These are phyloP conservation scores for Huntiella moniliformis DNA, from an alignment of 2,329 filamentous ascomycete species.

Conservation along the genomic window DNA sequence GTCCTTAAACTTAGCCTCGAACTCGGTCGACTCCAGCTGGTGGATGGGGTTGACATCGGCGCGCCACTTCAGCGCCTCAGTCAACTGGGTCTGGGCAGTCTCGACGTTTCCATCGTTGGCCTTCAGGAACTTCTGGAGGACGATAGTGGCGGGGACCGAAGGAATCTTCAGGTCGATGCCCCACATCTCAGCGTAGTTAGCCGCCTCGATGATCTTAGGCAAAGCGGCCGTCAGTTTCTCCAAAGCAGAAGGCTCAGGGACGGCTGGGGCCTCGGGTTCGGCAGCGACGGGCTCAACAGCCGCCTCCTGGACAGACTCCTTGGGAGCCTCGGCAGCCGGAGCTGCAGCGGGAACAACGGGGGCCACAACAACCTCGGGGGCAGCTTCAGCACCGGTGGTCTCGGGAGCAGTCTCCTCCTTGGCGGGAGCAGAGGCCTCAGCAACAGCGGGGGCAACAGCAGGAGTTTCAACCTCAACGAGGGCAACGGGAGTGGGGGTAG, in stretches of 20 bases:
- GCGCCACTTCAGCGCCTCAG: conserved; percentile 65
- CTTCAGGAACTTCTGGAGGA: conserved; percentile 84
- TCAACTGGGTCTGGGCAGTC: conserved; percentile 61
- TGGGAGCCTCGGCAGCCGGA: neutral
- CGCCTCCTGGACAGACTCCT: neutral
- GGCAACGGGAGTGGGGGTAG: neutral
- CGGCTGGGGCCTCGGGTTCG: neutral
- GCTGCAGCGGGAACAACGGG: neutral
- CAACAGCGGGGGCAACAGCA: conserved; percentile 16
- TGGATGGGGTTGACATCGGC: conserved; percentile 54
- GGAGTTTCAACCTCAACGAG: conserved; percentile 13
- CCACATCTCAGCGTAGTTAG: conserved; percentile 65
- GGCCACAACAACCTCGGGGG: conserved; percentile 4
- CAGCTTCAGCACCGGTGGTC: neutral
- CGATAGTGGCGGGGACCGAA: conserved; percentile 59
- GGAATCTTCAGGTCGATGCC: conserved; percentile 47
- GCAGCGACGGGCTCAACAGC: neutral
- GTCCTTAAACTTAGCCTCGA: conserved; percentile 54
- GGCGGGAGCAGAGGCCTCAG: conserved; percentile 6
- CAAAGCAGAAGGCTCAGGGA: conserved; percentile 21
- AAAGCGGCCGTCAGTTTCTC: conserved; percentile 39
- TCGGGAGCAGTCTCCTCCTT: conserved; percentile 14
- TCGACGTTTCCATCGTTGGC: conserved; percentile 63
- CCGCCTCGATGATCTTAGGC: conserved; percentile 34
- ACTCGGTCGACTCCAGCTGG: conserved; percentile 42